Base-by-base conservation (phyloP, 2,329 filamentous ascomycete species). In the Cercospora sp. region DNA sequence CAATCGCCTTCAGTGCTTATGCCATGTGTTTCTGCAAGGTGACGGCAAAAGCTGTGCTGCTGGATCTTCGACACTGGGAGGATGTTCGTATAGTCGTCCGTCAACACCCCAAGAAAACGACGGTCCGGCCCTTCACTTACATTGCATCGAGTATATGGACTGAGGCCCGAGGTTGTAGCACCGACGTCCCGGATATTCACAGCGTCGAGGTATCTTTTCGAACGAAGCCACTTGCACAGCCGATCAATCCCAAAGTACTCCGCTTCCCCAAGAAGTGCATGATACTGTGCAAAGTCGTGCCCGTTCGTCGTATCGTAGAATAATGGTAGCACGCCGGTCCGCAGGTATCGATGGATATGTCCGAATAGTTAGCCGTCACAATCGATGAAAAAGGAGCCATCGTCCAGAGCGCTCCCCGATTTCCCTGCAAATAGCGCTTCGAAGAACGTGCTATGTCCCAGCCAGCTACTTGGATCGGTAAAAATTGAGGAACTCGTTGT, bases 221-320 rank as follows among this genome's bases (percentile, higher is more conserved):
- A 45, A 45, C 8, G 18, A 45, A 45, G 42, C 42, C 63, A 60
- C 16, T 45, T 60, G 20, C 63, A 30, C 5, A 65, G 63, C 40
- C 63, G 63, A 26, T 59, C 51, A 55, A 65, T 65, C 9, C 48
- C 63, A 18, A 60, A 65, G 16, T 63, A 63, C 30, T 65, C 48
- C 13, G 63, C 63, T 45, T 65, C 63, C 23, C 55, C 30, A 31
- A 60, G 53, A 5, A 65, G 51, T 13, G 30, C 31, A 26, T 65
- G 55, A 55, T 65, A 65, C 51, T 40, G 26, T 20, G 63, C 23
- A 23, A 65, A 59, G n/a, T 65, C 63, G 55, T 60, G 63, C 12
- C 63, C 55, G 6, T 31, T 60, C 9, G 40, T 53, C 1, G 7
- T 55, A 18, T 63, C 42, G 42, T 63, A 63, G 28, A 63, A 63